phyloP scores from a whole-genome alignment of 1,139 yeast species.

The Candida labiduridarum region DNA sequence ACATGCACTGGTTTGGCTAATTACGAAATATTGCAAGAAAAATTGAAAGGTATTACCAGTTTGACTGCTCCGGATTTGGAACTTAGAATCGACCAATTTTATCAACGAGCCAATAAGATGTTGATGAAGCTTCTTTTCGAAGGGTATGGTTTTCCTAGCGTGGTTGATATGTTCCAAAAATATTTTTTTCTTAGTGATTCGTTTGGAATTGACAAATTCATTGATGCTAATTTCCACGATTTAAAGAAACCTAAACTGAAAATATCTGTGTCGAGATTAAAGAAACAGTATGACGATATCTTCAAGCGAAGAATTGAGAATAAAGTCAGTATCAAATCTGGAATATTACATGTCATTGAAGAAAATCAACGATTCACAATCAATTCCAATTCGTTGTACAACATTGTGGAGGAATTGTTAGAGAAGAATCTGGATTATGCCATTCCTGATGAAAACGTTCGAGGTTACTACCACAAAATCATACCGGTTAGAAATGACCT shows the following conservation, averaged over 20 bases:
- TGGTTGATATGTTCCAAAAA: conserved; percentile 52
- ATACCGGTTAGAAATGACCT: neutral
- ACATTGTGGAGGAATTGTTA: conserved; percentile 65
- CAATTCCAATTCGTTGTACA: conserved; percentile 47
- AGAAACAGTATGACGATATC: conserved; percentile 25
- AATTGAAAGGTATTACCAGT: conserved; percentile 30
- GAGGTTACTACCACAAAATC: conserved; percentile 5
- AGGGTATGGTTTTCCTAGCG: conserved; percentile 56
- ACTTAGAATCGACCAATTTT: conserved; percentile 62
- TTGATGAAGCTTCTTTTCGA: conserved; percentile 60
- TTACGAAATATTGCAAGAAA: conserved; percentile 32
- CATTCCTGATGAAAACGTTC: conserved; percentile 31
- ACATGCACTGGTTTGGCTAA: conserved; percentile 53
- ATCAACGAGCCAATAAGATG: conserved; percentile 65
- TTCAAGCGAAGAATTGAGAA: conserved; percentile 8
- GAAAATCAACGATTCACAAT: conserved; percentile 33
- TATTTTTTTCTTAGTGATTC: conserved; percentile 55
- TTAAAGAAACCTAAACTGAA: conserved; percentile 35
- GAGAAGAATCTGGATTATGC: conserved; percentile 61
- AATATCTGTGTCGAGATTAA: conserved; percentile 33
- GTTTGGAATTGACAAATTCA: conserved; percentile 50
- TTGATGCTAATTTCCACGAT: conserved; percentile 35
- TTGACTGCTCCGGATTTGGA: conserved; percentile 64
- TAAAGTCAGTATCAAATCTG: conserved; percentile 18
- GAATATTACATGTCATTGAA: conserved; percentile 18